Percentiles rank a stretch among this genome's conserved stretches.
Evolutionary conservation across 306 rosid species (phyloP).

Genomic region (Betula pendula): DNA sequence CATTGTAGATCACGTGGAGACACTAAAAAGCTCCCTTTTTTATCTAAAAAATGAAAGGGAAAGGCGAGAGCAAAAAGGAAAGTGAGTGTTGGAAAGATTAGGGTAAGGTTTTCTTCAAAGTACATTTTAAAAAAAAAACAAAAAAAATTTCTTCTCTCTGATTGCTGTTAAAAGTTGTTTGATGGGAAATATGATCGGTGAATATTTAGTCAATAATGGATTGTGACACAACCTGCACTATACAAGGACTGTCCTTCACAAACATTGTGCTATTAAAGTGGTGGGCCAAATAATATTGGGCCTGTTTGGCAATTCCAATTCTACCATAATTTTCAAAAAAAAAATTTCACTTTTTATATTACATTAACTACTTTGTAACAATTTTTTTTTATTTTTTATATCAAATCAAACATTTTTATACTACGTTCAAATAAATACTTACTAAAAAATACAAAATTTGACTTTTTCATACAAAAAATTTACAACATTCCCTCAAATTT

Average conservation of each 20-base stretch:
- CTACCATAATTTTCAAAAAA: no score
- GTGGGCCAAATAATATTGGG: not conserved
- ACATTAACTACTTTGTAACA: no score
- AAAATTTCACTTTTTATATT: no score
- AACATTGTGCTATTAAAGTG: not conserved
- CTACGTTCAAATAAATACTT: no score
- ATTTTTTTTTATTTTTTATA: no score
- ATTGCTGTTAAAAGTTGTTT: not conserved
- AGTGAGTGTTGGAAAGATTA: not conserved
- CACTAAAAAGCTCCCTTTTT: not conserved
- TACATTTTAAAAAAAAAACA: no score
- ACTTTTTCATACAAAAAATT: no score
- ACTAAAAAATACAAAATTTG: no score
- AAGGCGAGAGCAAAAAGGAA: not conserved
- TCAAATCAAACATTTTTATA: no score
- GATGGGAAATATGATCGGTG: slow-evolving; percentile 4
- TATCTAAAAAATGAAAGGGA: not conserved
- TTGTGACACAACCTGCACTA: slow-evolving; percentile 40
- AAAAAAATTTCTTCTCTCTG: no score
- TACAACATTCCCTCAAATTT: no score
- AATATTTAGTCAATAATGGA: slow-evolving; percentile 10
- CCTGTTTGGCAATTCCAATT: no score
- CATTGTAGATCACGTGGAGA: not conserved
- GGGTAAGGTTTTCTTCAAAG: slow-evolving; percentile 9
- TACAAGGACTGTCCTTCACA: not conserved